Evolutionary conservation across 2,329 filamentous ascomycete species (phyloP).

Genomic region (Microcyclosporella mali): DNA sequence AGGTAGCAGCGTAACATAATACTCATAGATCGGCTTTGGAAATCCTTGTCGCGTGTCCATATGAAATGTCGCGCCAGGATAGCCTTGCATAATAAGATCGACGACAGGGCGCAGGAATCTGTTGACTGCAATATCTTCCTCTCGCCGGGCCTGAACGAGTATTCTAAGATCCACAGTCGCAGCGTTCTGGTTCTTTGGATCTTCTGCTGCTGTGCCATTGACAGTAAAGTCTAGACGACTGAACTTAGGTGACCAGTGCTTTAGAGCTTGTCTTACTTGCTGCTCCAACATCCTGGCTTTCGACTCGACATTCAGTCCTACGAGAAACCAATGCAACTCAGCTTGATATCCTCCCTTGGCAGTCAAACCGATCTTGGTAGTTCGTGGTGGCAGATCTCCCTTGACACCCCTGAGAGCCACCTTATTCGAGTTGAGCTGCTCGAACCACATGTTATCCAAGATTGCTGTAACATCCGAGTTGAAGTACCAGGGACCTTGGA

Average conservation of each 20-base stretch:
- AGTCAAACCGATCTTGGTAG: conserved; percentile 47
- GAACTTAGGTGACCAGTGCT: conserved; percentile 34
- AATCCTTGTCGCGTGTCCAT: conserved; percentile 36
- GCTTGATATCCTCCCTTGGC: conserved; percentile 44
- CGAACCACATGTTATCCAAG: conserved; percentile 47
- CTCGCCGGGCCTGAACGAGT: conserved; percentile 31
- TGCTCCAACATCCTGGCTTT: conserved; percentile 44
- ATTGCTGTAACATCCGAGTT: conserved; percentile 53
- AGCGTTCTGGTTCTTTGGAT: conserved; percentile 38
- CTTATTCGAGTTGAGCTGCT: conserved; percentile 45
- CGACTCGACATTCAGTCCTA: conserved; percentile 40
- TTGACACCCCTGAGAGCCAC: conserved; percentile 44
- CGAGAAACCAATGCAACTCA: conserved; percentile 41
- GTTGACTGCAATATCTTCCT: conserved; percentile 23
- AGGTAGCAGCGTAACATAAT: conserved; percentile 36
- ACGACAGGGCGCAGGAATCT: conserved; percentile 35
- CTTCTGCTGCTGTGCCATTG: conserved; percentile 40
- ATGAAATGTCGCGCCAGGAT: conserved; percentile 29
- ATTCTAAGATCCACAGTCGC: conserved; percentile 46
- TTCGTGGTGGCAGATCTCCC: conserved; percentile 42
- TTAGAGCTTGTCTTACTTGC: conserved; percentile 38
- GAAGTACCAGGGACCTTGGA: conserved; percentile 52
- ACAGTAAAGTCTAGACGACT: conserved; percentile 34
- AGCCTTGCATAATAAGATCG: conserved; percentile 40
- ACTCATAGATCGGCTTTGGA: conserved; percentile 37